A percentile compares a stretch with the other conserved stretches of the same genome.
Conservation (phyloP, 805 yeast genomes). For the Zygosaccharomyces lentus region DNA sequence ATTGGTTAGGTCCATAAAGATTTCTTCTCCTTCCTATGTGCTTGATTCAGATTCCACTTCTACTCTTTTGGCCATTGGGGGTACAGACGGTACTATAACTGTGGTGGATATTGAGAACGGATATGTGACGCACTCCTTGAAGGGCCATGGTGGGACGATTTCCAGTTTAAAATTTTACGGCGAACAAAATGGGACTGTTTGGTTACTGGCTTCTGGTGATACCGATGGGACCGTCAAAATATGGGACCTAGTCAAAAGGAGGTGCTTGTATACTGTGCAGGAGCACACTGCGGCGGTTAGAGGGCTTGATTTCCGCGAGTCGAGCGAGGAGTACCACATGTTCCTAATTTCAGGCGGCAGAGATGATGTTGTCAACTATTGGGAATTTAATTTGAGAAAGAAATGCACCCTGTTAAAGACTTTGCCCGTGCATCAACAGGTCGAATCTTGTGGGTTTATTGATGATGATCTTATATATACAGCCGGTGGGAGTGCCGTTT, state of each 20-base stretch:
- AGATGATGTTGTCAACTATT: constrained; percentile 58
- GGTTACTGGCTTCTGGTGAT: constrained; percentile 77
- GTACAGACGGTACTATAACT: constrained; percentile 86
- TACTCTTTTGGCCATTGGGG: constrained; percentile 86
- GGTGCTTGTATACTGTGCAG: constrained; percentile 53
- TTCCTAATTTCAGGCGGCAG: constrained; percentile 79
- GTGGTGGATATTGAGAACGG: constrained; percentile 92
- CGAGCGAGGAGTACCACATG: constrained; percentile 41
- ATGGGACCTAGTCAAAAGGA: constrained; percentile 69
- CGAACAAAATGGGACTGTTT: constrained; percentile 56
- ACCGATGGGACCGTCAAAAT: constrained; percentile 52
- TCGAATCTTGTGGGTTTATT: constrained; percentile 66
- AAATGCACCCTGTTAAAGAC: constrained; percentile 58
- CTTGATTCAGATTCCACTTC: constrained; percentile 75
- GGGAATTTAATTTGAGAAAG: constrained; percentile 50
- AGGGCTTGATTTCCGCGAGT: constrained; percentile 60
- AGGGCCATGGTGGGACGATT: constrained; percentile 90
- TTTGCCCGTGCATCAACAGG: constrained; percentile 66
- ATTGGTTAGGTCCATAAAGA: constrained; percentile 49
- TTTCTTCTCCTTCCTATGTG: constrained; percentile 79
- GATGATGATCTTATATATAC: constrained; percentile 47
- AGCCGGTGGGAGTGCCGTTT: constrained; percentile 74
- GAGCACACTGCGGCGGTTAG: constrained; percentile 86
- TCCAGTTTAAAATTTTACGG: constrained; percentile 76
- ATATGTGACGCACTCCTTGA: constrained; percentile 79